Evolutionary conservation across 2,329 filamentous ascomycete species (phyloP), one percentile per base, ranked within the genome.

Genomic region (Cadophora luteo-olivacea): DNA sequence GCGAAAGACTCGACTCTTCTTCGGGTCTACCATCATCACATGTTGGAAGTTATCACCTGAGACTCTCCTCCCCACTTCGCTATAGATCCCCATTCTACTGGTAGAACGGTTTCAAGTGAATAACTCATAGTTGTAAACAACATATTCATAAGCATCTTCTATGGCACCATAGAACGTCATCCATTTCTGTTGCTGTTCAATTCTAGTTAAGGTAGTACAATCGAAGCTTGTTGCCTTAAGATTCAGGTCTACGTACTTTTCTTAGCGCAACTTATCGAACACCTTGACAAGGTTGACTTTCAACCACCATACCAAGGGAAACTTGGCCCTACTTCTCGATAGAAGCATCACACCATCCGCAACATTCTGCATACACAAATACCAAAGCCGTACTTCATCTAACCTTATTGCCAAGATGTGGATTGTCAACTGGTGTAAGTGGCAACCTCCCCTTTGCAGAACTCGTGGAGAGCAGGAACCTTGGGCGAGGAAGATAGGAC

Each of bases 351-450:
- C 25, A 38, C 8, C 41, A 33, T 60, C 49, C 25, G 49, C 61
- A 58, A 29, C 29, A n/a, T 54, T 24, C 45, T 25, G 7, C 38
- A 49, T 38, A 36, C 22, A 16, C 3, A 25, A 48, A 55, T 55
- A 48, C 52, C 52, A 29, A 49, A 25, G 22, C 57, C 36, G 16
- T n/a, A 61, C 12, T 62, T 12, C 68, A 54, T 36, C 63, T 62
- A 66, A 14, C 36, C 19, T 25, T 7, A 55, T 32, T 48, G 9
- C 49, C 68, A 77, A 69, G 55, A 97, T 97, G 94, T 97, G 93
- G 93, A 92, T 97, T 81, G 83, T 97, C 80, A 94, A 95, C 88
- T 97, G 94, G 93, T 97, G 93, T 97, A 93, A 79, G 89, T 85
- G 74, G 52, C 54, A 16, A 11, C 36, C 33, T 52, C 61, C 51